Evolutionary conservation across 1,284 basidiomycete genomes (phyloP).

Genomic region (Cutaneotrichosporon spelunceum): DNA sequence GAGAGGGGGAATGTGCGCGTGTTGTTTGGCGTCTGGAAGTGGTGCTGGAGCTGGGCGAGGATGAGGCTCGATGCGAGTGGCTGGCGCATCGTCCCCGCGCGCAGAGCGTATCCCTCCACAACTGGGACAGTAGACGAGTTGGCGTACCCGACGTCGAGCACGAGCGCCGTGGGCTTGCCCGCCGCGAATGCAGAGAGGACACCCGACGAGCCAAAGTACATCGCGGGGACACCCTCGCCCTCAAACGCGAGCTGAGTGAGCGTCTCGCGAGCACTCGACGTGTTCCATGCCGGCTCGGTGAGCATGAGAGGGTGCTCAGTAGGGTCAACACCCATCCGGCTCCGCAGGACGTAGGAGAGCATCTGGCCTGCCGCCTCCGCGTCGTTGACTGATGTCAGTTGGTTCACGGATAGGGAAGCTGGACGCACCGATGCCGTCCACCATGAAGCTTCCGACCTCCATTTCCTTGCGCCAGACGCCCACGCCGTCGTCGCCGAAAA

Average conservation of each 20-base stretch:
- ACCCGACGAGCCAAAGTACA: slow-evolving; percentile 95
- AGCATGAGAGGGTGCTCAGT: slow-evolving; percentile 87
- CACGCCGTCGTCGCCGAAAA: slow-evolving; percentile 85
- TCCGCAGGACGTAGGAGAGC: slow-evolving; percentile 69
- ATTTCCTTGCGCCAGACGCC: slow-evolving; percentile 86
- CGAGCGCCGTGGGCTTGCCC: slow-evolving; percentile 91
- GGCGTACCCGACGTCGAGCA: slow-evolving; percentile 88
- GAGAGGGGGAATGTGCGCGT: slow-evolving; percentile 40
- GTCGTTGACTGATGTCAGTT: slow-evolving; percentile 63
- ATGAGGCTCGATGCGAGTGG: slow-evolving; percentile 48
- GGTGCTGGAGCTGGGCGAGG: slow-evolving; percentile 46
- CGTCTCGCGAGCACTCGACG: slow-evolving; percentile 77
- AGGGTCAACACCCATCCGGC: slow-evolving; percentile 65
- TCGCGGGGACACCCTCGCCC: slow-evolving; percentile 88
- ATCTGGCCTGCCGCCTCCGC: slow-evolving; percentile 71
- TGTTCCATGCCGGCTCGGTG: slow-evolving; percentile 97
- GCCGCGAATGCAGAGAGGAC: slow-evolving; percentile 96
- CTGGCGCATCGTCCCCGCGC: slow-evolving; percentile 62
- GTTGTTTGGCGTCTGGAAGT: slow-evolving; percentile 37
- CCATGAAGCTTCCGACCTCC: slow-evolving; percentile 80
- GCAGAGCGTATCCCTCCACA: slow-evolving; percentile 94
- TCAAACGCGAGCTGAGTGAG: slow-evolving; percentile 98
- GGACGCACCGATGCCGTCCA: slow-evolving; percentile 76
- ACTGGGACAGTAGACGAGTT: slow-evolving; percentile 90
- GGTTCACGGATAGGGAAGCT: neutral